Evolutionary conservation across 176 grass and related monocot genomes (phyloP), one percentile per base, ranked within the genome.

Genomic region (Avena eriantha): DNA sequence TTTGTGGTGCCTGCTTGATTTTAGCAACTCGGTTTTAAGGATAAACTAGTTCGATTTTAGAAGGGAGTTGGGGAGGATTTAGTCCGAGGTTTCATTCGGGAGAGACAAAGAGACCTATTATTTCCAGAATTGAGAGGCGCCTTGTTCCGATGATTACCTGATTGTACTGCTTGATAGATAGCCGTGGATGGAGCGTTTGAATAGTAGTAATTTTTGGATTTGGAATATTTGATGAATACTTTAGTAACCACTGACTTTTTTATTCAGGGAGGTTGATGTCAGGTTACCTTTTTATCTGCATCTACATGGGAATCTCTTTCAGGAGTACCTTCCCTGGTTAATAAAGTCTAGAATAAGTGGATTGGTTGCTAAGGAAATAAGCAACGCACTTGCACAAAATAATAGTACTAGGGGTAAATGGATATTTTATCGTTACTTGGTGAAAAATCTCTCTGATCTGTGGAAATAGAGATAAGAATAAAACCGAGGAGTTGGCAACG

Each of bases 261-360:
- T 78, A 26, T 22, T 49, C 46, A 50, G 22, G 11, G 81, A 84
- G 80, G 71, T 58, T 76, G 80, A 67, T 23, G 56, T 8, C 75
- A 24, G 73, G 64, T 69, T 61, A 39, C 0, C 72, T 51, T 80
- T 84, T 85, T 80, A 85, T 57, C 46, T 73, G 65, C 75, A 79
- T 73, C 65, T 43, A 51, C 74, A 41, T 10, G 65, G 63, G 51
- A 80, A 45, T 60, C 53, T 39, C 80, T 17, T n/a, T 8, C 36
- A 39, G 36, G 36, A 39, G 36, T 65, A 9, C 76, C 18, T 63
- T 31, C 29, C 33, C 43, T 7, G 47, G 24, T 29, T 77, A 43
- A 67, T 11, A 58, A 51, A 60, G 36, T 54, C 11, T 59, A 22
- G 21, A 43, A 8, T 55, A 53, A 71, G 73, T 86, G 29, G 35